Evolutionary conservation across 306 rosid genomes (phyloP).

Genomic region (Lotus japonicus): DNA sequence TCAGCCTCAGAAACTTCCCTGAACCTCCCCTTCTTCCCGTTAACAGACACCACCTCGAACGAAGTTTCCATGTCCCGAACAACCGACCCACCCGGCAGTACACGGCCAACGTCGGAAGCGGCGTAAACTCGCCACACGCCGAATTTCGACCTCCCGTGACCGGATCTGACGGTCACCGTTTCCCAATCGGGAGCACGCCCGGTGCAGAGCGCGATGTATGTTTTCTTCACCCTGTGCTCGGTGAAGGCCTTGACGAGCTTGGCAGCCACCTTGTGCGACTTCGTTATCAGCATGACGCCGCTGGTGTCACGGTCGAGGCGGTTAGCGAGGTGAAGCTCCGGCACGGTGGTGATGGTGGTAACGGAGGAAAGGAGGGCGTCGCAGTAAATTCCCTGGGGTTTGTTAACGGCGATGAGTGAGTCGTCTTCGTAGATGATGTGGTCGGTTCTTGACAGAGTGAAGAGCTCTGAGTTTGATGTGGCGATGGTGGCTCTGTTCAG

Average conservation of each 20-base stretch:
- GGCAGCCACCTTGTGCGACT: conserved; percentile 77
- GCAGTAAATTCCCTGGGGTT: conserved; percentile 78
- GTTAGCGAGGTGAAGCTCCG: conserved; percentile 79
- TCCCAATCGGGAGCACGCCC: conserved; percentile 63
- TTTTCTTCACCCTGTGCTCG: conserved; percentile 60
- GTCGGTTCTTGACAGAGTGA: conserved; percentile 35
- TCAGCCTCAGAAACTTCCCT: conserved; percentile 33
- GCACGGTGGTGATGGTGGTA: conserved; percentile 28
- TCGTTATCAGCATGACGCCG: conserved; percentile 70
- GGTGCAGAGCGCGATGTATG: conserved; percentile 63
- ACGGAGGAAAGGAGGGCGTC: conserved; percentile 57
- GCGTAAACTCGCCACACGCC: conserved; percentile 87
- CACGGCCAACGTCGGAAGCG: conserved; percentile 63
- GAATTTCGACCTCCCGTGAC: conserved; percentile 87
- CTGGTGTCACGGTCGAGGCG: conserved; percentile 89
- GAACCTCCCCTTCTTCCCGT: conserved; percentile 42
- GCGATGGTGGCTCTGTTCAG: conserved; percentile 65
- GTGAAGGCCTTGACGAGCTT: conserved; percentile 80
- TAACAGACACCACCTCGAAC: conserved; percentile 51
- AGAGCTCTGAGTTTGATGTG: conserved; percentile 55
- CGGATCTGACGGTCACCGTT: conserved; percentile 53
- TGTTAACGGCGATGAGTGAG: conserved; percentile 66
- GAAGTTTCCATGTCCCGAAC: conserved; percentile 84
- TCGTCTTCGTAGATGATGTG: conserved; percentile 54
- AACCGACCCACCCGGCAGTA: conserved; percentile 73